Conservation (phyloP, 2,329 filamentous ascomycete genomes). For the Botryosphaeria dothidea region DNA sequence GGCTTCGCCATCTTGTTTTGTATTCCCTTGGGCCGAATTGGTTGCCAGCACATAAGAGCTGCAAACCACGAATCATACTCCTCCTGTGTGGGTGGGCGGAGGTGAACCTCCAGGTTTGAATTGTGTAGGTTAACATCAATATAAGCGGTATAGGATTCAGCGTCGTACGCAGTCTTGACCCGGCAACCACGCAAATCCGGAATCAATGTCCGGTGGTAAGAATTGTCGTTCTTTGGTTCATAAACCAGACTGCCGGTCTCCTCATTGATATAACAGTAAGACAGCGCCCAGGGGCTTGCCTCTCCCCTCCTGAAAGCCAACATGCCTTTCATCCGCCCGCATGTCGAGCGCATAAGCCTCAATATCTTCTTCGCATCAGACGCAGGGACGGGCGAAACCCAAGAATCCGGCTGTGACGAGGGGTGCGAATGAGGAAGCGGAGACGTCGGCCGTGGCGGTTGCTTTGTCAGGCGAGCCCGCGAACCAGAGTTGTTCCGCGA, state of each 20-base stretch:
- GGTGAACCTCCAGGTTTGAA: slow-evolving; percentile 60
- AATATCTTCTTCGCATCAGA: slow-evolving; percentile 72
- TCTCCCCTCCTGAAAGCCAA: slow-evolving; percentile 69
- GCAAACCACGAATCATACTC: slow-evolving; percentile 81
- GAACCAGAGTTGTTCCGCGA: slow-evolving; percentile 28
- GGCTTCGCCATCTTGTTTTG: slow-evolving; percentile 56
- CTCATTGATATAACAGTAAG: slow-evolving; percentile 77
- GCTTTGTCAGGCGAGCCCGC: slow-evolving; percentile 34
- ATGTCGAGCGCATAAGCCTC: slow-evolving; percentile 73
- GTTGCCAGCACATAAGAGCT: slow-evolving; percentile 79
- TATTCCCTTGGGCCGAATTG: slow-evolving; percentile 62
- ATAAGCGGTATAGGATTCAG: slow-evolving; percentile 50
- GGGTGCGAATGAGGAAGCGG: slow-evolving; percentile 32
- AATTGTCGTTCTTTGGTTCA: slow-evolving; percentile 67
- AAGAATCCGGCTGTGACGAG: slow-evolving; percentile 34
- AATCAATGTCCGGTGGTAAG: slow-evolving; percentile 67
- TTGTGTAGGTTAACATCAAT: slow-evolving; percentile 55
- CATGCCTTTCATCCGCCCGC: slow-evolving; percentile 77
- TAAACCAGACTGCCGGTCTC: slow-evolving; percentile 74
- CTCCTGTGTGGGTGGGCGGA: slow-evolving; percentile 64
- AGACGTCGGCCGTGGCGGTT: slow-evolving; percentile 26
- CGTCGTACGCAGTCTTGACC: slow-evolving; percentile 56
- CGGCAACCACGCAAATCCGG: slow-evolving; percentile 73
- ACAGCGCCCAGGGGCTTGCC: slow-evolving; percentile 64
- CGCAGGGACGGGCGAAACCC: slow-evolving; percentile 50